Percentiles rank a stretch among this genome's conserved stretches.
These are phyloP conservation scores for Tylopilus cervinicoccineus DNA, from an alignment of 768 basidiomycete genomes.

Conservation along the genomic window DNA sequence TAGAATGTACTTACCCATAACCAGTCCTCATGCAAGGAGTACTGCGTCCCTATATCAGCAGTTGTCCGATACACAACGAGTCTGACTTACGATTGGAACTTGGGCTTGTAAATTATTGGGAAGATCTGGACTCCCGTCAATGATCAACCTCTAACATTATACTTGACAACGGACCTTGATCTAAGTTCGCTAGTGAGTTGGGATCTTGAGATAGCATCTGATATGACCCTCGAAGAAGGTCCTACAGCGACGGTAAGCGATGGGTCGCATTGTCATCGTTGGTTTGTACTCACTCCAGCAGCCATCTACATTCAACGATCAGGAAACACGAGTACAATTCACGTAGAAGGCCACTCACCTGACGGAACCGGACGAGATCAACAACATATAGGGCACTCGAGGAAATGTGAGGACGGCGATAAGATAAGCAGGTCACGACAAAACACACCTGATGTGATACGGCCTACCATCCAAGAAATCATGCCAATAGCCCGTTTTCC, in stretches of 20 bases:
- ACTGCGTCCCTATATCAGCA: constrained; percentile 45
- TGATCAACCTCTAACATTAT: not conserved
- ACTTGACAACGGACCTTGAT: constrained; percentile 61
- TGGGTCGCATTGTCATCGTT: not conserved
- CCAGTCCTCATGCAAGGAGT: constrained; percentile 90
- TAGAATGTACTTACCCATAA: constrained; percentile 67
- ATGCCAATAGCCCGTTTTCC: constrained; percentile 97
- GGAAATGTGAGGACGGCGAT: constrained; percentile 8
- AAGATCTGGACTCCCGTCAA: constrained; percentile 53
- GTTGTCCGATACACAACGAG: not conserved
- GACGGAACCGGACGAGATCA: constrained; percentile 92
- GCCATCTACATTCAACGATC: constrained; percentile 38
- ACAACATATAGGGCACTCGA: constrained; percentile 90
- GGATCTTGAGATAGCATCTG: constrained; percentile 94
- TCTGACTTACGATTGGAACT: constrained; percentile 88
- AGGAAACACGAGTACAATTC: not conserved
- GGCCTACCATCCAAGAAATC: constrained; percentile 79
- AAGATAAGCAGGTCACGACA: not conserved
- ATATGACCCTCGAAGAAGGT: constrained; percentile 87
- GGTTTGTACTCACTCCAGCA: constrained; percentile 44
- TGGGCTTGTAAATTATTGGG: constrained; percentile 92
- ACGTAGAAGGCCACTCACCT: constrained; percentile 41
- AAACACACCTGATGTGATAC: constrained; percentile 88
- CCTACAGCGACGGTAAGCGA: constrained; percentile 39
- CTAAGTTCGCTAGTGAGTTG: constrained; percentile 88